These are phyloP conservation scores for Melampsora larici-populina DNA, from an alignment of 1,284 basidiomycete genomes.

Conservation along the genomic window DNA sequence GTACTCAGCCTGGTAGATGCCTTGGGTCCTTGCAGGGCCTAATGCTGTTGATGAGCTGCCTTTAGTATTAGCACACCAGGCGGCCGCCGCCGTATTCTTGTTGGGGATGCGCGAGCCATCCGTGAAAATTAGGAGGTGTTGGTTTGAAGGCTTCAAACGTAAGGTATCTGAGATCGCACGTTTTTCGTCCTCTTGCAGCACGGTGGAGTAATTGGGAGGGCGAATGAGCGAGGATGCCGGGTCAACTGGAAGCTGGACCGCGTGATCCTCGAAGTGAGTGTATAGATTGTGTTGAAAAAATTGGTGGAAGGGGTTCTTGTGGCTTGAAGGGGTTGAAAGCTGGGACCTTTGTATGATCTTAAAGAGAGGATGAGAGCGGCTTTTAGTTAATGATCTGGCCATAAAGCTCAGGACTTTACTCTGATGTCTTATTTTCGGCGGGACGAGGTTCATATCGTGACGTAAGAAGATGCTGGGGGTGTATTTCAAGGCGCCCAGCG, in stretches of 20 bases:
- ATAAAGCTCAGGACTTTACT: neutral
- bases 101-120: neutral
- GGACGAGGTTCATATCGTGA: neutral
- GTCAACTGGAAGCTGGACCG: neutral
- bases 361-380: neutral
- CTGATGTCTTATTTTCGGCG: neutral
- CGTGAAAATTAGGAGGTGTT: neutral
- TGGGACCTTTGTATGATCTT: neutral
- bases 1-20: neutral
- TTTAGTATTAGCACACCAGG: neutral
- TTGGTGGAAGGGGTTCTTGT: neutral
- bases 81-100: too few species aligned
- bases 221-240: neutral
- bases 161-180: neutral
- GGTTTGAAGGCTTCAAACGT: neutral
- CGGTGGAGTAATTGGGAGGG: neutral
- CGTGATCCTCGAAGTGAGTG: neutral
- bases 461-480: neutral
- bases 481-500: neutral
- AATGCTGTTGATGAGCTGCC: too few species aligned
- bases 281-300: neutral
- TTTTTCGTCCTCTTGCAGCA: neutral
- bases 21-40: neutral
- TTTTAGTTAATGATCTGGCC: neutral
- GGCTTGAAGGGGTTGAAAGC: neutral